A percentile compares a stretch with the other conserved stretches of the same genome.
phyloP scores from a whole-genome alignment of 2,329 filamentous ascomycete species.

The Alternaria sp. region DNA sequence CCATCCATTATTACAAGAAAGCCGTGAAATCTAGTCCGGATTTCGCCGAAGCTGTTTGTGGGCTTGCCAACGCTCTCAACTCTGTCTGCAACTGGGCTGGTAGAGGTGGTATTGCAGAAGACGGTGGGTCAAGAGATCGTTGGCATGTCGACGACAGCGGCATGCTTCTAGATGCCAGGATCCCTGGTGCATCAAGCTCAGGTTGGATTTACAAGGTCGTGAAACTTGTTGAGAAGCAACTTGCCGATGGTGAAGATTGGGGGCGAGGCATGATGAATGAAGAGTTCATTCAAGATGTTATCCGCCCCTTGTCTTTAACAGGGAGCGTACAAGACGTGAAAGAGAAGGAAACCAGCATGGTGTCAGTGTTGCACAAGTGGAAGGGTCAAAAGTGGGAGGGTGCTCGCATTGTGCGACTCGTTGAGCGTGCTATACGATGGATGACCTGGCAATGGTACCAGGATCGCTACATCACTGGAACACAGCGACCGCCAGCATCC shows the following conservation, averaged over 20 bases:
- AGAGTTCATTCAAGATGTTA: conserved; percentile 52
- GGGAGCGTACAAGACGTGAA: conserved; percentile 43
- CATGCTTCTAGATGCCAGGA: conserved; percentile 77
- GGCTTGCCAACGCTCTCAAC: conserved; percentile 91
- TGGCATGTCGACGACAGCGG: conserved; percentile 92
- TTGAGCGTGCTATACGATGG: conserved; percentile 83
- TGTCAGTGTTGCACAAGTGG: conserved; percentile 61
- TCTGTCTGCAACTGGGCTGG: conserved; percentile 96
- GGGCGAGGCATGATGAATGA: conserved; percentile 72
- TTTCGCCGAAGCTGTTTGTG: conserved; percentile 96
- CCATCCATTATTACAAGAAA: conserved; percentile 88
- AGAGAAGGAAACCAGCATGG: conserved; percentile 52
- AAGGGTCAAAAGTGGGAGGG: conserved; percentile 85
- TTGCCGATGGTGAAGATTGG: conserved; percentile 86
- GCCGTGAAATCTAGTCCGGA: conserved; percentile 92
- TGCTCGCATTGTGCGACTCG: conserved; percentile 78
- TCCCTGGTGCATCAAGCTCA: conserved; percentile 66
- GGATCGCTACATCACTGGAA: conserved; percentile 73
- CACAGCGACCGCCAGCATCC: conserved; percentile 63
- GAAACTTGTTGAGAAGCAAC: conserved; percentile 87
- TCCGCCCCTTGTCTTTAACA: conserved; percentile 57
- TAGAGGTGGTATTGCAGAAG: conserved; percentile 82
- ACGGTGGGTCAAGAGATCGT: conserved; percentile 77
- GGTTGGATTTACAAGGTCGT: conserved; percentile 92
- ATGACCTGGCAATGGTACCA: conserved; percentile 88